phyloP scores from a whole-genome alignment of 2,329 filamentous ascomycete species.

The Alternaria longipes region DNA sequence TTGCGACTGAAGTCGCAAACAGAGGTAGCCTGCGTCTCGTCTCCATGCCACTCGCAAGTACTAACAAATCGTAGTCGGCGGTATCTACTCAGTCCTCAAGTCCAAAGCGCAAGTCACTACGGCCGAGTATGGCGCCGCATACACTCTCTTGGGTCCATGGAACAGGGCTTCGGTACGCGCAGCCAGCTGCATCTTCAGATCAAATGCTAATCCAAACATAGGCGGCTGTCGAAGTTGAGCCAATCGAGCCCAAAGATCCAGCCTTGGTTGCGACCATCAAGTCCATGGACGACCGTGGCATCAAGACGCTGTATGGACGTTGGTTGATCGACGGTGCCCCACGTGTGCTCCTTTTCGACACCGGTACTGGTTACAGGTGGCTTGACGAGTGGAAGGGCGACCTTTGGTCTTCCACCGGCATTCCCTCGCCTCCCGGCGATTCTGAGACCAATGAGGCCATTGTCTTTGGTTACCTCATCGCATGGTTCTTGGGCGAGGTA shows the following conservation, averaged over 20 bases:
- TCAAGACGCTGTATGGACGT: constrained; percentile 88
- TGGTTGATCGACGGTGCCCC: constrained; percentile 98
- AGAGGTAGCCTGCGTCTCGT: constrained; percentile 68
- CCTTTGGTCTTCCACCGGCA: constrained; percentile 90
- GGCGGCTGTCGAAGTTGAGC: constrained; percentile 98
- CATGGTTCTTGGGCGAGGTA: constrained; percentile 98
- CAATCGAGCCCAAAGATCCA: constrained; percentile 82
- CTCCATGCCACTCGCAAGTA: constrained; percentile 7
- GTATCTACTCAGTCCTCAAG: constrained; percentile 99
- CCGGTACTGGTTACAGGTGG: constrained; percentile 88
- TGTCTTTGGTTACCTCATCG: constrained; percentile 95
- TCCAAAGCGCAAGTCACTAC: constrained; percentile 98
- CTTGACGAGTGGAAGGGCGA: constrained; percentile 97
- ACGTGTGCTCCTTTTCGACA: constrained; percentile 92
- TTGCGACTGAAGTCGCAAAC: constrained; percentile 97
- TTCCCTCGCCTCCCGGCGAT: constrained; percentile 90
- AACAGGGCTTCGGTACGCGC: constrained; percentile 83
- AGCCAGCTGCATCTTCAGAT: constrained; percentile 8
- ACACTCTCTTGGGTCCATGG: constrained; percentile 92
- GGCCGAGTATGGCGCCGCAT: constrained; percentile 96
- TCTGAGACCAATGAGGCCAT: constrained; percentile 97
- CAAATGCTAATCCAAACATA: constrained; percentile 52
- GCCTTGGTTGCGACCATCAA: constrained; percentile 84
- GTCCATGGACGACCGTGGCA: constrained; percentile 91
- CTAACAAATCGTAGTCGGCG: constrained; percentile 74